Conservation (phyloP, 2,329 filamentous ascomycete species). For the Xylariaceae sp. region DNA sequence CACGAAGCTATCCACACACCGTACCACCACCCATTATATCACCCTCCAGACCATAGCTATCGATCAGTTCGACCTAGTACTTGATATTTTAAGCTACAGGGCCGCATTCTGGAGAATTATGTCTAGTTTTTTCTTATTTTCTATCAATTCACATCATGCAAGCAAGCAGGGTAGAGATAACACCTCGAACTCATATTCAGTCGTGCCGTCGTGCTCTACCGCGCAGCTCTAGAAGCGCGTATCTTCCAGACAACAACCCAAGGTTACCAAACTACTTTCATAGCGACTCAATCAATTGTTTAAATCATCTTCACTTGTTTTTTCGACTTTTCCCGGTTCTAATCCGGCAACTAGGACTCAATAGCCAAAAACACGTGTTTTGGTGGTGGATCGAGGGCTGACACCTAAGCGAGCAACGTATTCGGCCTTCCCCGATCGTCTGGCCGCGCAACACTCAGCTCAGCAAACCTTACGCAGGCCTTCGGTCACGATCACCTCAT, state of each 20-base stretch:
- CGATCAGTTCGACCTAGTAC: neutral
- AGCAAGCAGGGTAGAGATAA: neutral
- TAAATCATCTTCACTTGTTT: slow-evolving; percentile 18
- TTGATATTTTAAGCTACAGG: neutral
- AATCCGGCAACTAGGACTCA: slow-evolving; percentile 40
- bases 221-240: slow-evolving; percentile 14
- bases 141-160: no score
- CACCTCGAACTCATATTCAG: neutral
- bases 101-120: no score
- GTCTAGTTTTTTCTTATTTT: no score
- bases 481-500: neutral
- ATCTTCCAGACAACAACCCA: slow-evolving; percentile 28
- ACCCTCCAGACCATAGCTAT: slow-evolving; percentile 9
- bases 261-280: slow-evolving; percentile 26
- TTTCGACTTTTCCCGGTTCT: slow-evolving; percentile 28
- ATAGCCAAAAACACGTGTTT: slow-evolving; percentile 22
- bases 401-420: slow-evolving; percentile 18
- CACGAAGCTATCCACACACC: slow-evolving; percentile 42
- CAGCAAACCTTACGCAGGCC: slow-evolving; percentile 8
- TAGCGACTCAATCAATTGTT: slow-evolving; percentile 14
- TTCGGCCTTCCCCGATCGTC: slow-evolving; percentile 13
- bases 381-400: slow-evolving; percentile 8
- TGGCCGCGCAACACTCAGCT: neutral
- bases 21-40: slow-evolving; percentile 25
- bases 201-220: neutral